Base-by-base conservation (phyloP, 208 protist species). In the Angomonas deanei region DNA sequence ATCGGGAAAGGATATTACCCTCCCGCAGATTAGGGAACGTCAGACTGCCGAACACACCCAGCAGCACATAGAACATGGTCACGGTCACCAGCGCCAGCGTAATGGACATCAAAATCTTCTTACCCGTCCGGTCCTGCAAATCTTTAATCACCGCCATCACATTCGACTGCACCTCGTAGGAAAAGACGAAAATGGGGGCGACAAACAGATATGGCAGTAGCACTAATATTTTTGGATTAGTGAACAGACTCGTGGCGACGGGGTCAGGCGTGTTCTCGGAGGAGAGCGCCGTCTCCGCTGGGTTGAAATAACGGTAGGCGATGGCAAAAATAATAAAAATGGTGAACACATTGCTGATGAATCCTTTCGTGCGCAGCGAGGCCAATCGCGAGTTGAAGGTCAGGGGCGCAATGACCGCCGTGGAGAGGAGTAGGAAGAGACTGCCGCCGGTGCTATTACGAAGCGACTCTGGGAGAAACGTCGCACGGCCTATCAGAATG, bases 71-170 rank as follows among this genome's bases (percentile, higher is more conserved):
- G 68, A 92, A 82, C 23, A 48, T 28, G n/a, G 80, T 84, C 23
- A 80, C 69, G 1, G 81, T 70, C 24, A 55, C 31, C n/a, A 92
- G 68, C 15, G 85, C 80, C n/a, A 92, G 49, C 1, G 64, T 79
- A 17, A 83, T 89, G 13, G 72, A 84, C 10, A 78, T n/a, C 24
- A 88, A 74, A 38, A 92, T 78, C 49, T 77, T 75, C 53, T 58
- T 69, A 36, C 82, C 82, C 10, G 82, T 83, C 30, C 77, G 70
- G 61, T 92, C 76, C 64, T 88, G 76, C 46, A 89, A 63, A 27
- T 92, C 82, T 70, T 89, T 89, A 58, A 92, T 89, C 6, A 92
- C 80, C 0, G 64, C 82, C 85, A 92, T 92, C 5, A 87, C 80
- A 58, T 92, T 92, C 19, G 85, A 87, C 69, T 89, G 81, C 64